Evolutionary conservation across 1,284 basidiomycete genomes (phyloP).

Genomic region (Puccinia coronata): DNA sequence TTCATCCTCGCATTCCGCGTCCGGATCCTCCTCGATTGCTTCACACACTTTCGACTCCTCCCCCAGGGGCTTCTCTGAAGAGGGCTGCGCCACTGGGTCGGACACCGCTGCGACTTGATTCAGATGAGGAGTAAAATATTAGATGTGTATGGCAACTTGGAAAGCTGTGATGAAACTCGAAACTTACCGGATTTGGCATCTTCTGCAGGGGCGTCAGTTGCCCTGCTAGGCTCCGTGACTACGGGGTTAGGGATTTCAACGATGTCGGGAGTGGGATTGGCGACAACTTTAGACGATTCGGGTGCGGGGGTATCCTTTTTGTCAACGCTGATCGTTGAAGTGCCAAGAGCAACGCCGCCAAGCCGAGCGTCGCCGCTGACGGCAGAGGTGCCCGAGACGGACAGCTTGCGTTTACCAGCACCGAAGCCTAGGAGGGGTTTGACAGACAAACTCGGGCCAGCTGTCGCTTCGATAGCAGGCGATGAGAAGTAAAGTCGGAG

Average conservation of each 20-base stretch:
- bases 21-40: constrained; percentile 35
- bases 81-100: neutral
- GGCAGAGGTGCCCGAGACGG: constrained; percentile 41
- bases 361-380: neutral
- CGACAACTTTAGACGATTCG: neutral
- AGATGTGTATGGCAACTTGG: too few relatives aligned
- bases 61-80: neutral
- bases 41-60: constrained; percentile 10
- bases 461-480: constrained; percentile 47
- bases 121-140: neutral
- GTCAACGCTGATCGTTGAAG: constrained; percentile 26
- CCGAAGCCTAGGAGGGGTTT: constrained; percentile 1
- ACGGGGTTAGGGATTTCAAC: constrained; percentile 1
- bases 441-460: constrained; percentile 38
- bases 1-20: constrained; percentile 48
- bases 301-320: neutral
- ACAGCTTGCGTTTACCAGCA: constrained; percentile 27
- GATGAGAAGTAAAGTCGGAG: constrained; percentile 56
- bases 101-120: neutral
- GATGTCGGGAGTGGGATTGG: neutral
- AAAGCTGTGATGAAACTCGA: neutral
- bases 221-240: neutral
- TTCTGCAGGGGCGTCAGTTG: neutral
- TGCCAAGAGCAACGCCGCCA: neutral
- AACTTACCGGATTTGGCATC: constrained; percentile 9